Conservation (phyloP, 257 asterid genomes). For the Solanum commersonii region DNA sequence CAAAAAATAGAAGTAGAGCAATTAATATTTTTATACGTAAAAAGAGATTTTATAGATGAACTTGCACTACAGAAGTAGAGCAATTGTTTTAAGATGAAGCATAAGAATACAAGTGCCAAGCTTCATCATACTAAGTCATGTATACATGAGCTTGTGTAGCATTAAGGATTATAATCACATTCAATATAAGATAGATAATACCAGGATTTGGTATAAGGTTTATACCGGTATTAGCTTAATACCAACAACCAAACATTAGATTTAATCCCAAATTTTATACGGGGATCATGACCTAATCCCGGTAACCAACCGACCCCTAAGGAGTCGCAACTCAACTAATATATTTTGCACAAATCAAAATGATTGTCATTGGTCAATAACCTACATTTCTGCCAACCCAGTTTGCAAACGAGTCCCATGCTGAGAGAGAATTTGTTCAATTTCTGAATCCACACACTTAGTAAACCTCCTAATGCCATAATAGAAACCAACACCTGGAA, state of each 20-base stretch:
- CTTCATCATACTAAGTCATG: background rate
- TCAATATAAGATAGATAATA: background rate
- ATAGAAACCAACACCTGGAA: constrained; percentile 33
- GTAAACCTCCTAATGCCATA: constrained; percentile 21
- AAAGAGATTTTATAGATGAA: background rate
- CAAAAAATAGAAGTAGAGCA: background rate
- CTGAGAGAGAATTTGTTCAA: constrained; percentile 47
- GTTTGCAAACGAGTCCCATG: constrained; percentile 64
- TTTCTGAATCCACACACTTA: constrained; percentile 21
- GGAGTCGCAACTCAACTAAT: background rate
- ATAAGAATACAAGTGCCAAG: background rate
- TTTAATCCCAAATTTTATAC: background rate
- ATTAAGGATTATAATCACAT: background rate
- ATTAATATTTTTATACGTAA: background rate
- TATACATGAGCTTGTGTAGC: background rate
- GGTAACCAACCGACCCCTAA: background rate
- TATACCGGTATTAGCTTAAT: background rate
- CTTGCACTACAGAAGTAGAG: background rate
- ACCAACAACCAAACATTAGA: background rate
- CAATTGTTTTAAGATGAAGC: background rate
- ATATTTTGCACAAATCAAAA: background rate
- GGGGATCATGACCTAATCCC: background rate
- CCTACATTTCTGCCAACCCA: constrained; percentile 58
- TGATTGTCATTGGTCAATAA: background rate
- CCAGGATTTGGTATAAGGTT: background rate